Base-by-base conservation (phyloP, 768 basidiomycete species). In the Pulveroboletus sp. region DNA sequence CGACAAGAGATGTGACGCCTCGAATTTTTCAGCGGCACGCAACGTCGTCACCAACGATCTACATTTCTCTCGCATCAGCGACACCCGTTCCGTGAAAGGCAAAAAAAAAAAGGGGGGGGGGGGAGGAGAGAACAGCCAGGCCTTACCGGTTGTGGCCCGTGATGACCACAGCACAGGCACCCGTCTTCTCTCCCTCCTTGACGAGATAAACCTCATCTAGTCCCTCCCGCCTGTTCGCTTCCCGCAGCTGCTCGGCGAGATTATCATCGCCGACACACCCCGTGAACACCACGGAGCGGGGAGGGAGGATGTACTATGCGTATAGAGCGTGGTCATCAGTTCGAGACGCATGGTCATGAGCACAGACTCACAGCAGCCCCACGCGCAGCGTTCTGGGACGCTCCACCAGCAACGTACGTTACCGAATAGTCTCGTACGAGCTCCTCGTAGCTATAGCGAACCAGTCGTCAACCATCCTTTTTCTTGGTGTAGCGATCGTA, bases 381-480 rank as follows among this genome's bases (percentile, higher is more conserved):
- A 43, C 96, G 89, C 49, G 95, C 94, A 62, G 94, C 83, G 64
- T 99, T 99, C 69, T 99, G 96, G 27, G 91, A 83, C 27, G 96
- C 95, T 61, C 96, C 96, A 52, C 96, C 96, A 46, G 96, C 95
- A 46, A 98, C 94, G 63, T 93, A 99, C 44, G 84, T 85, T 45
- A 92, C 80, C 52, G 86, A 60, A 69, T 88, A 71, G 52, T 91
- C 77, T 51, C 78, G 79, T 40, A 87, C 81, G 55, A 97, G 69
- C 59, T 98, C 93, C 3, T 88, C 86, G 69, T 98, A 99, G 66
- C 94, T 98, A 56, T 30, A 5, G 14, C 0, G 39, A 38, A 43
- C 12, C 33, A 27, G 0, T 44, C 10, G 15, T 49, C 12, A 46
- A 50, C 40, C 24, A 46, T 39, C 27, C 1, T 21, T 6, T 28